Base-by-base conservation (phyloP, 495 filamentous ascomycete genomes). In the Annulohypoxylon nitens region DNA sequence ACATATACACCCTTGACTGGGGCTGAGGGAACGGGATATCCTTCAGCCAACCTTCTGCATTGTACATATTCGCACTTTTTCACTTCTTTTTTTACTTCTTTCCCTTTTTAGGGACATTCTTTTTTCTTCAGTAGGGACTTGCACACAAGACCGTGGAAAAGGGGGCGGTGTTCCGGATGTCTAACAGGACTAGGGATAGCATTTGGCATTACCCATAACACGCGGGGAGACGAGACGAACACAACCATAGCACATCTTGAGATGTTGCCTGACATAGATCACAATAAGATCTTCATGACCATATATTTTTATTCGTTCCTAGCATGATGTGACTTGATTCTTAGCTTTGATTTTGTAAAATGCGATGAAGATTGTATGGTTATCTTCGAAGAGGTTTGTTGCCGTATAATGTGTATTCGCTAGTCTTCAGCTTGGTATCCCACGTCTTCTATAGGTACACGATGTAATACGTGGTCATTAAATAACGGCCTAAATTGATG, bases 51-150 rank as follows among this genome's bases (percentile, higher is more conserved):
- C 9, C 16, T 57, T 58, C 41, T 36, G 39, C 57, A 57, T 57
- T 53, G 69, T 72, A 72, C 51, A 67, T 72, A 61, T 67, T 67
- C 34, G 33, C 18, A 12, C 20, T 43, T 62, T 59, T 61, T 47
- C 33, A 12, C 23, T 57, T 43, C 30, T 51, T 36, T 55, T 54
- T 55, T 57, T 7, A 20, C 48, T 25, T 20, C 16, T 53, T 11
- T 57, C 37, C 53, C 33, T 14, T 45, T 62, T 67, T 10, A 34
- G 37, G 57, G 37, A 20, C 37, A n/a, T 61, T 54, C 45, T 59
- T 55, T 53, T 54, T 50, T 34, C 36, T 30, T 58, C 51, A 1
- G 26, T 60, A 60, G 57, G 36, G 37, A 43, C 18, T 26, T 30
- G 36, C 9, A 60, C 57, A 43, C 57, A 25, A 60, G 57, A 30